Evolutionary conservation across 1,284 basidiomycete genomes (phyloP).

Genomic region (Ustilago crameri): DNA sequence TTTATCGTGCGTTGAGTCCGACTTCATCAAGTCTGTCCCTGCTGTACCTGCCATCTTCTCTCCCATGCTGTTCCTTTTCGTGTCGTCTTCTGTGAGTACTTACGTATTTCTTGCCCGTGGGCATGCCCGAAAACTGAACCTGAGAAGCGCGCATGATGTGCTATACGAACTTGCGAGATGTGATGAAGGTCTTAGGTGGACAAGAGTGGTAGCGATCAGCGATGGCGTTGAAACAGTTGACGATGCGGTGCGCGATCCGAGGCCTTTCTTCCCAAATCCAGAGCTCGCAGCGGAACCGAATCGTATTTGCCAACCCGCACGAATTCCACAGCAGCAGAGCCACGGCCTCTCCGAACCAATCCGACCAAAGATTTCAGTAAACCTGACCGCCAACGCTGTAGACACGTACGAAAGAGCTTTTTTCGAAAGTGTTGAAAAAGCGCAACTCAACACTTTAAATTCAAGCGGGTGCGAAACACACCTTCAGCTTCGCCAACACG

Average conservation of each 20-base stretch:
- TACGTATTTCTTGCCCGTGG: conserved; percentile 64
- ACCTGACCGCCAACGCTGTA: not conserved
- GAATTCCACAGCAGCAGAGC: conserved; percentile 1
- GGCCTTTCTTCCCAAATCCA: conserved; percentile 16
- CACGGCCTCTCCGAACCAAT: conserved; percentile 10
- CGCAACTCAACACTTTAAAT: not conserved
- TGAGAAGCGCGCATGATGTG: conserved; percentile 53
- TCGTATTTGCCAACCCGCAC: not conserved
- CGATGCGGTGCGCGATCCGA: conserved; percentile 6
- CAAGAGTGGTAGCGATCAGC: not conserved
- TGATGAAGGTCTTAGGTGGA: conserved; percentile 7
- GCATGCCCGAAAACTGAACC: conserved; percentile 57
- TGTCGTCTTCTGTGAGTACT: conserved; percentile 11
- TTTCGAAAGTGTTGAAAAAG: not conserved
- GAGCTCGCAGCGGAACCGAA: conserved; percentile 14
- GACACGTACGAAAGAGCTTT: conserved; percentile 15
- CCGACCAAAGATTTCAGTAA: conserved; percentile 2
- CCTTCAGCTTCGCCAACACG: too few species aligned
- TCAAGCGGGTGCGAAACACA: too few species aligned
- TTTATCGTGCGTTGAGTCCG: too few species aligned
- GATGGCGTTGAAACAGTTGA: not conserved
- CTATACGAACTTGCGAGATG: not conserved
- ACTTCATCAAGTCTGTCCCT: too few species aligned
- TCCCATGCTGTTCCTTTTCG: too few species aligned
- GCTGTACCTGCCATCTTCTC: too few species aligned